Conservation (phyloP, 768 basidiomycete genomes). For the Lepiota brunneoincarnata region DNA sequence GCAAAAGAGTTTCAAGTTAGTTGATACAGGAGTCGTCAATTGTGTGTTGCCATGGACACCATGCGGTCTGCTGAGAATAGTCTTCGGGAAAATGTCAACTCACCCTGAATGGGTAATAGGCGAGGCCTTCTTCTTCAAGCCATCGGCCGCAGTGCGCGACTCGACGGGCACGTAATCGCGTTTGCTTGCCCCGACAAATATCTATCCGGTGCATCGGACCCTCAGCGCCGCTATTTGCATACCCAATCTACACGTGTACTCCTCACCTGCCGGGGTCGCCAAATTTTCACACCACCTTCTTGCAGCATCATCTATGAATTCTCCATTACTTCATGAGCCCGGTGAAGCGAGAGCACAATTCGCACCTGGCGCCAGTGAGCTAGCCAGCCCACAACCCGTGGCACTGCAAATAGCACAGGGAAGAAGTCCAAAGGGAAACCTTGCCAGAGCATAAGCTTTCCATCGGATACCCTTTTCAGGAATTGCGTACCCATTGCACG, state of each 20-base stretch:
- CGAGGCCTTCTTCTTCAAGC: conserved; percentile 57
- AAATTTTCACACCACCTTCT: conserved; percentile 88
- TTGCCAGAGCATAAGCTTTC: conserved; percentile 22
- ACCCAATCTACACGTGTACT: conserved; percentile 9
- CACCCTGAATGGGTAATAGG: conserved; percentile 73
- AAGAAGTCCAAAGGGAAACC: conserved; percentile 94
- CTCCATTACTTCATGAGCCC: conserved; percentile 2
- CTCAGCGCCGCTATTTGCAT: neutral
- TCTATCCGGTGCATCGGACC: conserved; percentile 33
- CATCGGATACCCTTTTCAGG: neutral
- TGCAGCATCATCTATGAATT: conserved; percentile 81
- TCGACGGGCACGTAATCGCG: conserved; percentile 73
- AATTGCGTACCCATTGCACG: conserved; percentile 74
- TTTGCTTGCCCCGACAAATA: conserved; percentile 75
- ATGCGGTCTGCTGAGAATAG: conserved; percentile 23
- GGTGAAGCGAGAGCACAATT: conserved; percentile 5
- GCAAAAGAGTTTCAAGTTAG: conserved; percentile 12
- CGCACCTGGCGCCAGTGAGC: conserved; percentile 87
- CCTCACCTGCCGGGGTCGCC: conserved; percentile 79
- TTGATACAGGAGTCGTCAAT: neutral
- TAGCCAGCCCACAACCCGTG: conserved; percentile 90
- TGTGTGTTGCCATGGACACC: conserved; percentile 36
- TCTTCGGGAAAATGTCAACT: conserved; percentile 26
- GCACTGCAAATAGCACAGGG: conserved; percentile 91
- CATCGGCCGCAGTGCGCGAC: conserved; percentile 54